phyloP scores from a whole-genome alignment of 306 rosid species.

The Malus fusca region DNA sequence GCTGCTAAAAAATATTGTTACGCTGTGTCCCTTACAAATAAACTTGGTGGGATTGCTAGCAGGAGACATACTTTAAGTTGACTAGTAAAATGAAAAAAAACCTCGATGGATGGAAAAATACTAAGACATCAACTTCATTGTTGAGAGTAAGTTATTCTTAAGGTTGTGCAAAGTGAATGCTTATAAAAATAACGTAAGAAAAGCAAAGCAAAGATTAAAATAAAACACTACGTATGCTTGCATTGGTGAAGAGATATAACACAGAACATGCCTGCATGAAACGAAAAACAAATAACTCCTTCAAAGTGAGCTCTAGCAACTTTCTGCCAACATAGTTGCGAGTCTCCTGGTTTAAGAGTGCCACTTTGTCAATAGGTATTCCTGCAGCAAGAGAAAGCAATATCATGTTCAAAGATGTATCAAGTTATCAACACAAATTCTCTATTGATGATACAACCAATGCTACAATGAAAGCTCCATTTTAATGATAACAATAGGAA shows the following conservation, averaged over 20 bases:
- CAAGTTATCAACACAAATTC: background rate
- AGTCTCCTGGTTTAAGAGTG: conserved; percentile 69
- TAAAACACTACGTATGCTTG: background rate
- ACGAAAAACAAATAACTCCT: conserved; percentile 67
- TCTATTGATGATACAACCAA: conserved; percentile 4
- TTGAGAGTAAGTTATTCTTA: background rate
- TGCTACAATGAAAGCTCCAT: background rate
- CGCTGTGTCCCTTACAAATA: background rate
- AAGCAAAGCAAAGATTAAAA: conserved; percentile 9
- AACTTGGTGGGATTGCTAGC: background rate
- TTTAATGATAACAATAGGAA: background rate
- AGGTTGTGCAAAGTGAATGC: background rate
- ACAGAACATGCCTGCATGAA: conserved; percentile 82
- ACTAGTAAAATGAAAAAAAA: background rate
- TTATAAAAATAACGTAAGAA: background rate
- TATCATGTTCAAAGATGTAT: conserved; percentile 4
- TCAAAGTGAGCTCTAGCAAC: conserved; percentile 78
- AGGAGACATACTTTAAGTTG: background rate
- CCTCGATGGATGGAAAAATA: conserved; percentile 1
- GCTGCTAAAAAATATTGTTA: background rate
- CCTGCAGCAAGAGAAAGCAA: conserved; percentile 53
- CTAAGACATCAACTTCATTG: background rate
- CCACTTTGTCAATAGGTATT: conserved; percentile 85
- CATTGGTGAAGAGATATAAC: background rate
- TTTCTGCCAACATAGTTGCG: conserved; percentile 79